Evolutionary conservation across 805 yeast genomes (phyloP), one percentile per base, ranked within the genome.

Genomic region (Schizosaccharomyces osmophilus): DNA sequence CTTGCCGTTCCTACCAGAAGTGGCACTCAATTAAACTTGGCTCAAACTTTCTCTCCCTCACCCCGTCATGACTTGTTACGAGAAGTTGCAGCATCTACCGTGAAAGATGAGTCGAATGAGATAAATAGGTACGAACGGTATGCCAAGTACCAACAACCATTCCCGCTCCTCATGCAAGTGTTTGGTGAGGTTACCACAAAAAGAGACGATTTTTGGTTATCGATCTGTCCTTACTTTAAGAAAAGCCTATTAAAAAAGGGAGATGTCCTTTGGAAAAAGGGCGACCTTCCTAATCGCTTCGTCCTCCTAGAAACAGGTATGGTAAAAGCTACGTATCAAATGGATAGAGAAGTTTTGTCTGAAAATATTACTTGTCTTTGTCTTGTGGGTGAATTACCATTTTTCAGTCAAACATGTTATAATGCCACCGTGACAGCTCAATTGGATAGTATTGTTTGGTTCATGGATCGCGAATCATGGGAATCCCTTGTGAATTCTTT

Each of bases 381-480:
- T 0, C 79, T 85, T 1, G 83, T 84, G 70, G 93, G 94, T 2
- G 87, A 84, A 63, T 66, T 72, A n/a, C 71, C 73, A 2, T 73
- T 72, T 61, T 71, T 72, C 62, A 64, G 70, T 19, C 72, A 72
- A 11, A 67, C 74, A 0, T 69, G 70, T 11, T 73, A 76, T 57
- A 73, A 80, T 11, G 73, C 75, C 13, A 74, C 79, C 3, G 78
- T 82, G 62, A 71, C 74, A 5, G 80, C 84, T 1, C 87, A 83
- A 60, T 76, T 75, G 39, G 85, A 82, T 61, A 74, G 84, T 1
- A 77, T 79, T 9, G 75, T 85, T 1, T 88, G 96, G 95, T 74
- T 78, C 58, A 71, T 89, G 57, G 77, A 80, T 39, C 69, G 73
- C 36, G 73, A 71, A 1, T 71, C 74, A 8, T 70, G 85, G 63